phyloP scores from a whole-genome alignment of 2,329 filamentous ascomycete genomes.

The Aureobasidium vineae region DNA sequence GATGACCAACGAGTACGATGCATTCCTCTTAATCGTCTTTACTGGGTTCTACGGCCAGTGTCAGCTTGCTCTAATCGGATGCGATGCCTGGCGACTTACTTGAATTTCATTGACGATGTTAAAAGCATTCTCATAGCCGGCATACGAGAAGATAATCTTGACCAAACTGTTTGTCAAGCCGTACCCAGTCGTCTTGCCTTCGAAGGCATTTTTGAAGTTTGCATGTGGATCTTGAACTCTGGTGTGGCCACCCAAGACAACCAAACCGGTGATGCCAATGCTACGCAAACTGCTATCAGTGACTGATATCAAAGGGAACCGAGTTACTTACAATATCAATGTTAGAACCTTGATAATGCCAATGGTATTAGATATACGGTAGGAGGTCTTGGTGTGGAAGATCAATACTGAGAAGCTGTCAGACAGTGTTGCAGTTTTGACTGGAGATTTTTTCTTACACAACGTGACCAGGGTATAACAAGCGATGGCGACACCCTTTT shows the following conservation, averaged over 20 bases:
- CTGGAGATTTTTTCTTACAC: constrained; percentile 42
- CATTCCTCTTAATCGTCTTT: constrained; percentile 61
- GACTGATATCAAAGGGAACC: not conserved
- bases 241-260: constrained; percentile 59
- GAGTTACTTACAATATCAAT: constrained; percentile 52
- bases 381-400: constrained; percentile 58
- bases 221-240: constrained; percentile 50
- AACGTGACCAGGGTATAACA: constrained; percentile 60
- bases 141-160: constrained; percentile 51
- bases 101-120: constrained; percentile 62
- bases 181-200: constrained; percentile 49
- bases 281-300: not conserved
- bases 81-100: constrained; percentile 32
- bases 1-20: constrained; percentile 58
- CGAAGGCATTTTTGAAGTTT: constrained; percentile 58
- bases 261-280: constrained; percentile 52
- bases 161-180: constrained; percentile 59
- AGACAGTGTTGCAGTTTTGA: not conserved
- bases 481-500: constrained; percentile 65
- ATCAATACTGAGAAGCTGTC: constrained; percentile 41
- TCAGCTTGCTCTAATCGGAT: too few species aligned
- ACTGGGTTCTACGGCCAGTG: constrained; percentile 51
- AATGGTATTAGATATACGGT: constrained; percentile 57
- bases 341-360: constrained; percentile 61
- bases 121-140: constrained; percentile 61